Percentiles rank a stretch among this genome's conserved stretches.
These are phyloP conservation scores for Fusarium falciforme DNA, from an alignment of 2,329 filamentous ascomycete species.

Conservation along the genomic window DNA sequence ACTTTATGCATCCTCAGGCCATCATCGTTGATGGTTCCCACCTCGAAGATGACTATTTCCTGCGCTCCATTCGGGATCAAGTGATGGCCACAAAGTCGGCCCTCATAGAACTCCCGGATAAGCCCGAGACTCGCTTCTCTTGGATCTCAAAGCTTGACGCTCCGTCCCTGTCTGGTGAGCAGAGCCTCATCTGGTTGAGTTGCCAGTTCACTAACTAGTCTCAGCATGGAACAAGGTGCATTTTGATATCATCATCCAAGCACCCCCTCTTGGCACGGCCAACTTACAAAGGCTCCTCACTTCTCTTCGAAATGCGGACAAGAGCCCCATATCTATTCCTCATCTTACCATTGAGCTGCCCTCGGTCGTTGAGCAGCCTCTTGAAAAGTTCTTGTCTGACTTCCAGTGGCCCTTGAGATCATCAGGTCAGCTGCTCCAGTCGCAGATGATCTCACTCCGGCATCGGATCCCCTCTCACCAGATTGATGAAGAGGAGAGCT, in stretches of 20 bases:
- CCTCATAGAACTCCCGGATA: conserved; percentile 79
- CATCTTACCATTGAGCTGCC: conserved; percentile 89
- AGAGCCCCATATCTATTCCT: conserved; percentile 74
- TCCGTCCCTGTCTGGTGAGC: conserved; percentile 71
- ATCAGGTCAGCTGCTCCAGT: conserved; percentile 52
- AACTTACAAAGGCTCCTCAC: conserved; percentile 80
- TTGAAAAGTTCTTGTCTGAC: conserved; percentile 69
- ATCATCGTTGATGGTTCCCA: conserved; percentile 76
- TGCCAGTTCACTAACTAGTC: conserved; percentile 15
- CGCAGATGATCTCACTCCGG: conserved; percentile 74
- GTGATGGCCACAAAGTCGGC: conserved; percentile 64
- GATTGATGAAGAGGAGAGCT: conserved; percentile 75
- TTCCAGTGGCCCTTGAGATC: conserved; percentile 75
- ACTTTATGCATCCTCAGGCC: conserved; percentile 81
- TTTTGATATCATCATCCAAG: conserved; percentile 88
- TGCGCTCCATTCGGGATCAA: conserved; percentile 68
- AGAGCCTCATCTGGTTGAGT: conserved; percentile 24
- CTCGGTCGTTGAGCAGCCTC: conserved; percentile 71
- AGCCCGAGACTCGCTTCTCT: conserved; percentile 70
- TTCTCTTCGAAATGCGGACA: conserved; percentile 82
- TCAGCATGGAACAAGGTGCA: conserved; percentile 81
- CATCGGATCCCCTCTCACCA: conserved; percentile 75
- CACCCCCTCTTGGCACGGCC: conserved; percentile 75
- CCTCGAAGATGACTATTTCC: conserved; percentile 77
- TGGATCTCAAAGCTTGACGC: conserved; percentile 87